Conservation (phyloP, 495 filamentous ascomycete species). For the Jackrogersella minutella region DNA sequence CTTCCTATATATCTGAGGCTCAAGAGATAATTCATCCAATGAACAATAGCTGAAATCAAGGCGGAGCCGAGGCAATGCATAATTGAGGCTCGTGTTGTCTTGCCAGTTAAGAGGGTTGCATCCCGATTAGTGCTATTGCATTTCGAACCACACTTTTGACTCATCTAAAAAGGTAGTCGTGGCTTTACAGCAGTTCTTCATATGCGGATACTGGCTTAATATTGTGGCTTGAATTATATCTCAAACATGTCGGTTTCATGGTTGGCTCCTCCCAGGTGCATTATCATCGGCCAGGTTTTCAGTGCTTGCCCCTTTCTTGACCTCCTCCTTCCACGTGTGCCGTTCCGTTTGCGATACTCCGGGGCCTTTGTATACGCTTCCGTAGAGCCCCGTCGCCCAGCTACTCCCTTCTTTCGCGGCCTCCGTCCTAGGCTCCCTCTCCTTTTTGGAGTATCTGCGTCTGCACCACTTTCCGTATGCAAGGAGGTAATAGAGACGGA, state of each 20-base stretch:
- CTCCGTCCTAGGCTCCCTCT: conserved; percentile 13
- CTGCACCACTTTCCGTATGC: conserved; percentile 52
- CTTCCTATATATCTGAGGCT: conserved; percentile 20
- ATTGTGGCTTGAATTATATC: background rate
- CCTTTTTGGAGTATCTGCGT: conserved; percentile 32
- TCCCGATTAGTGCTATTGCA: conserved; percentile 9
- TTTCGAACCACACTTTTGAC: conserved; percentile 14
- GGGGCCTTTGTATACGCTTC: conserved; percentile 62
- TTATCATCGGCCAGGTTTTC: conserved; percentile 37
- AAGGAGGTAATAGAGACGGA: conserved; percentile 53
- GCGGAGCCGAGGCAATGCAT: conserved; percentile 13
- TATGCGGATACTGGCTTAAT: conserved; percentile 16
- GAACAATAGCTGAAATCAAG: conserved; percentile 5
- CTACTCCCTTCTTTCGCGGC: conserved; percentile 47
- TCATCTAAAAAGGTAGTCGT: conserved; percentile 8
- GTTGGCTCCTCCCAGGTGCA: conserved; percentile 36
- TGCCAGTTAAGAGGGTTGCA: conserved; percentile 28
- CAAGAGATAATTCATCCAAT: conserved; percentile 4
- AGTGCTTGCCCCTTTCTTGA: conserved; percentile 44
- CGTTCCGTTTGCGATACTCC: conserved; percentile 57
- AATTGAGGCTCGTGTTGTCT: conserved; percentile 25
- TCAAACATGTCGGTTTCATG: conserved; percentile 18
- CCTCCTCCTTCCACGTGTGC: conserved; percentile 58
- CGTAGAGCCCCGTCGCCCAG: conserved; percentile 61
- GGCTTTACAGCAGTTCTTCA: conserved; percentile 1